These are phyloP conservation scores for Dendrobium nobile DNA, from an alignment of 106 monocot genomes.

Conservation along the genomic window DNA sequence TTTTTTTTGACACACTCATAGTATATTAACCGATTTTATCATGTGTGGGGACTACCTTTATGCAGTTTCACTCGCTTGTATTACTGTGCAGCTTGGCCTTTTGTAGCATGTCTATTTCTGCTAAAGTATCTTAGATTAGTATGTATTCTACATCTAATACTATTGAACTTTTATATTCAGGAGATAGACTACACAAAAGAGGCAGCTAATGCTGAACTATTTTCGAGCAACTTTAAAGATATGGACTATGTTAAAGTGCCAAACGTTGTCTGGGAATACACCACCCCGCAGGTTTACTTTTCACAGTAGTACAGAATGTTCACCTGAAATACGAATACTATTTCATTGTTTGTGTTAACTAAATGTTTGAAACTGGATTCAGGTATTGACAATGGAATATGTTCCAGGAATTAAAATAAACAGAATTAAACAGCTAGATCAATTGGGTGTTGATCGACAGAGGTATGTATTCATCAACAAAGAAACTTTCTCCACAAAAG, in stretches of 20 bases:
- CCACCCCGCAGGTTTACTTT: slow-evolving; percentile 79
- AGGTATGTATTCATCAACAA: slow-evolving; percentile 50
- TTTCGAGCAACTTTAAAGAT: slow-evolving; percentile 82
- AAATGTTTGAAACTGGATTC: slow-evolving; percentile 11
- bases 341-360: neutral
- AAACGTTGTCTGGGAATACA: slow-evolving; percentile 77
- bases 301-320: neutral
- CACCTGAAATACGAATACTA: neutral
- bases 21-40: neutral
- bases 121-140: neutral
- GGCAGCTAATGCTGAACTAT: slow-evolving; percentile 93
- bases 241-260: slow-evolving; percentile 99
- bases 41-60: neutral
- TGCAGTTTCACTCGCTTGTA: neutral
- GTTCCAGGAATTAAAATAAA: slow-evolving; percentile 99
- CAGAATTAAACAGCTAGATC: slow-evolving; percentile 89
- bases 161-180: slow-evolving; percentile 23
- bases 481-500: neutral
- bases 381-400: slow-evolving; percentile 99
- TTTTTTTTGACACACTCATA: slow-evolving; percentile 3
- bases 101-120: neutral
- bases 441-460: slow-evolving; percentile 93
- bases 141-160: slow-evolving; percentile 5
- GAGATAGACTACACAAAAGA: slow-evolving; percentile 97
- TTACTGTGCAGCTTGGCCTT: neutral